Percentiles rank a stretch among this genome's conserved stretches.
Evolutionary conservation across 176 grass and related monocot species (phyloP).

Genomic region (Eleusine indica): DNA sequence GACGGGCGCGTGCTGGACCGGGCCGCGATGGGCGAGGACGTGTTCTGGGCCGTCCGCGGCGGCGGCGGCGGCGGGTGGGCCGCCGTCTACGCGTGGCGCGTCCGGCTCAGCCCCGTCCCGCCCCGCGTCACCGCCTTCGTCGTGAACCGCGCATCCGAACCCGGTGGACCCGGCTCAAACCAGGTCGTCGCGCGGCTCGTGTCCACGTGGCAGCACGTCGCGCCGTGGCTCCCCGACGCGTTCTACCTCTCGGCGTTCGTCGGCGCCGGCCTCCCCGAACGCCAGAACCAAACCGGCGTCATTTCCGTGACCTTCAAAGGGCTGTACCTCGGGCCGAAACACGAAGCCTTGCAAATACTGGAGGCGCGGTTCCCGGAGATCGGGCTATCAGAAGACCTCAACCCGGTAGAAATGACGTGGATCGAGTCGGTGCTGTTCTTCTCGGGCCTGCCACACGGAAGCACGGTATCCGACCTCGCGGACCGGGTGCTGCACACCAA

Average conservation of each 20-base stretch:
- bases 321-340: conserved; percentile 53
- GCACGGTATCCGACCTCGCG: conserved; percentile 39
- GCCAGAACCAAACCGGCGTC: not conserved
- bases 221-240: conserved; percentile 72
- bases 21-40: conserved; percentile 59
- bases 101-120: conserved; percentile 57
- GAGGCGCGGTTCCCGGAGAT: conserved; percentile 43
- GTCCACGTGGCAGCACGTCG: conserved; percentile 60
- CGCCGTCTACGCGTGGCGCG: conserved; percentile 58
- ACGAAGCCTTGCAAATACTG: conserved; percentile 43
- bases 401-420: conserved; percentile 65
- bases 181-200: conserved; percentile 44
- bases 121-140: conserved; percentile 57
- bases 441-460: conserved; percentile 56
- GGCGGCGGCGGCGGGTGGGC: conserved; percentile 81
- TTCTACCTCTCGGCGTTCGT: conserved; percentile 81
- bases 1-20: conserved; percentile 50
- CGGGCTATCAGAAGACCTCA: conserved; percentile 30
- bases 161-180: conserved; percentile 15
- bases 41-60: conserved; percentile 87
- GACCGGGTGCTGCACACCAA: conserved; percentile 53
- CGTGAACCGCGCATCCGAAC: conserved; percentile 38
- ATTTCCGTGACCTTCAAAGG: conserved; percentile 75
- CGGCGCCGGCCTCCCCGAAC: conserved; percentile 50
- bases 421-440: conserved; percentile 78